phyloP scores from a whole-genome alignment of 2,329 filamentous ascomycete genomes.

The Amesomyces nigricolor region DNA sequence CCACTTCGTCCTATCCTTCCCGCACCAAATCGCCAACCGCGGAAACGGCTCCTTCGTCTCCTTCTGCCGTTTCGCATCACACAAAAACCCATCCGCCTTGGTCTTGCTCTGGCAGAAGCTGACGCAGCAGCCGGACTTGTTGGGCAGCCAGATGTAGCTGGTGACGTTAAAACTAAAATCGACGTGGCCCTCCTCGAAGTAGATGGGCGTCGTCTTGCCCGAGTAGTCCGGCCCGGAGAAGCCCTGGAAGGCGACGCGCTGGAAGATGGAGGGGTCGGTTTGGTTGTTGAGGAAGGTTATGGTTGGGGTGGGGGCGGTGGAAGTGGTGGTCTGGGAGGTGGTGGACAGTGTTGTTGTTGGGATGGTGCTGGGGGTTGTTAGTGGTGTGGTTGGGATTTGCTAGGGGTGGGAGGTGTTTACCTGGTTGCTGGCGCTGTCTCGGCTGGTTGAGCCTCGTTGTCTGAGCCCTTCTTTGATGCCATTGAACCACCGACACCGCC shows the following conservation, averaged over 20 bases:
- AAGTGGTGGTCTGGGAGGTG: conserved; percentile 1
- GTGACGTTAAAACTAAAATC: conserved; percentile 20
- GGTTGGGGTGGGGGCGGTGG: conserved; percentile 3
- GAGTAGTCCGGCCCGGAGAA: conserved; percentile 26
- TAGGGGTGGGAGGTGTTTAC: neutral
- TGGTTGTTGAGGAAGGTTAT: conserved; percentile 24
- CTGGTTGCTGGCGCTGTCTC: conserved; percentile 1
- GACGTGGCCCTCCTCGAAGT: conserved; percentile 25
- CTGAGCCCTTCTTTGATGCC: conserved; percentile 1
- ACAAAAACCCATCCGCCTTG: conserved; percentile 19
- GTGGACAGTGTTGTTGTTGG: neutral
- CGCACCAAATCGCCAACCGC: conserved; percentile 24
- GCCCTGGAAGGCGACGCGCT: conserved; percentile 31
- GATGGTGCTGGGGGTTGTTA: neutral
- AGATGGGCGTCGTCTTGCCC: conserved; percentile 25
- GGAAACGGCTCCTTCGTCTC: conserved; percentile 7
- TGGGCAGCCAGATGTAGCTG: conserved; percentile 28
- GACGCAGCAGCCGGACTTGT: conserved; percentile 27
- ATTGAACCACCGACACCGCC: conserved; percentile 25
- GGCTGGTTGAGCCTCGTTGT: neutral
- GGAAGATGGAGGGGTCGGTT: conserved; percentile 12
- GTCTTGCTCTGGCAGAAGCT: conserved; percentile 28
- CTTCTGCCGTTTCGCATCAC: conserved; percentile 26
- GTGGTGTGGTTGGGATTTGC: neutral
- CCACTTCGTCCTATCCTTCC: conserved; percentile 3